These are phyloP conservation scores for Kwoniella botswanensis DNA, from an alignment of 768 basidiomycete species.

Conservation along the genomic window DNA sequence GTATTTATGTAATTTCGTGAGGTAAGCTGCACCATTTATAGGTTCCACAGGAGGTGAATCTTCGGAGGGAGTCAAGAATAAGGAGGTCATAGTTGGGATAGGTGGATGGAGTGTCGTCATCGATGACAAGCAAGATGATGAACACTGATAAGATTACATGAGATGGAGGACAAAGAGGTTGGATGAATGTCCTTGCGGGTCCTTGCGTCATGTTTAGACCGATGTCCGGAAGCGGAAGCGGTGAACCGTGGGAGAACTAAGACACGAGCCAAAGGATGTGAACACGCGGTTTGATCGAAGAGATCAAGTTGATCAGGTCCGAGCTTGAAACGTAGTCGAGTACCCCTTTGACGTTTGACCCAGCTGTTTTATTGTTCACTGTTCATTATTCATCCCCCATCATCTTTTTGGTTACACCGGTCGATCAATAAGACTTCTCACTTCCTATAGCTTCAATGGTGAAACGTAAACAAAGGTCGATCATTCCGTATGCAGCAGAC, in stretches of 20 bases:
- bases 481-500: not conserved
- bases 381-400: not conserved
- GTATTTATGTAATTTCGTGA: slow-evolving; percentile 52
- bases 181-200: not conserved
- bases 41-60: slow-evolving; percentile 25
- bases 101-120: slow-evolving; percentile 4
- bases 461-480: not conserved
- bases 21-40: slow-evolving; percentile 45
- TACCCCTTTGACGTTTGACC: not conserved
- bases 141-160: not conserved
- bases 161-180: no score
- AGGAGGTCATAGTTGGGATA: slow-evolving; percentile 27
- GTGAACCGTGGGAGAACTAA: not conserved
- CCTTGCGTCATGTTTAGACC: not conserved
- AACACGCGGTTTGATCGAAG: not conserved
- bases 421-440: not conserved
- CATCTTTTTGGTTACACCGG: not conserved
- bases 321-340: not conserved
- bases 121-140: not conserved
- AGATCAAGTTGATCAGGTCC: not conserved
- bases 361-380: not conserved
- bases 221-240: slow-evolving; percentile 1
- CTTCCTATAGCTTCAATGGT: not conserved
- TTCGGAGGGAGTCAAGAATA: slow-evolving; percentile 20
- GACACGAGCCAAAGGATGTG: not conserved